phyloP scores from a whole-genome alignment of 805 yeast genomes.

The Lipomyces yamadae region DNA sequence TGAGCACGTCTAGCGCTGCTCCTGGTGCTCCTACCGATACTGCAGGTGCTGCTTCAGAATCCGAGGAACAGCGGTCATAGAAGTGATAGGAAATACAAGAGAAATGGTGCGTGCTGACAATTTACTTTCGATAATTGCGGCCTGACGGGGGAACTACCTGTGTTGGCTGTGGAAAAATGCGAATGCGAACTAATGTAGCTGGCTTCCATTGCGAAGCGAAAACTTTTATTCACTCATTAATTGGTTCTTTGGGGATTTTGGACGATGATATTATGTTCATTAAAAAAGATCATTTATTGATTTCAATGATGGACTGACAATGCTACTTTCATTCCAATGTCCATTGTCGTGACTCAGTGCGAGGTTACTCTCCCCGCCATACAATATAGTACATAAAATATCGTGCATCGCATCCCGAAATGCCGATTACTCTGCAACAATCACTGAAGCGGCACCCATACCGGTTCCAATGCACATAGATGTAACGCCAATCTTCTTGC shows the following conservation, averaged over 20 bases:
- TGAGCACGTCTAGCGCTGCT: not conserved
- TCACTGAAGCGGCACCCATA: slow-evolving; percentile 94
- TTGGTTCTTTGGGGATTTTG: not conserved
- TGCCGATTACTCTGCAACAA: slow-evolving; percentile 67
- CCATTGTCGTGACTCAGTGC: not conserved
- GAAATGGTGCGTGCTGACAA: not conserved
- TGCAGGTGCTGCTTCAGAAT: not conserved
- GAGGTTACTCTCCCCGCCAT: not conserved
- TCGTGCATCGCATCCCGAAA: not conserved
- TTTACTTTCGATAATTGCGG: not conserved
- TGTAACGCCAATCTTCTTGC: slow-evolving; percentile 81
- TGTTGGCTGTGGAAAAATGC: not conserved
- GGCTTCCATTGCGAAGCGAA: not conserved
- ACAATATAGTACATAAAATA: not conserved
- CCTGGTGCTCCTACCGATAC: too few relatives aligned
- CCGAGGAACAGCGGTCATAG: slow-evolving; percentile 1
- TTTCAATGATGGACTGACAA: not conserved
- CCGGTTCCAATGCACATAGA: slow-evolving; percentile 99
- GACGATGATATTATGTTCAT: not conserved
- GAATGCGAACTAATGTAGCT: not conserved
- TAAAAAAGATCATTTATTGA: not conserved
- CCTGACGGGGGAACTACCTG: too few relatives aligned
- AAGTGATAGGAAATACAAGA: not conserved
- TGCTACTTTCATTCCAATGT: not conserved
- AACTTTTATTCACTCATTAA: not conserved